phyloP scores from a whole-genome alignment of 768 basidiomycete genomes.

The Hericium rajendrae region DNA sequence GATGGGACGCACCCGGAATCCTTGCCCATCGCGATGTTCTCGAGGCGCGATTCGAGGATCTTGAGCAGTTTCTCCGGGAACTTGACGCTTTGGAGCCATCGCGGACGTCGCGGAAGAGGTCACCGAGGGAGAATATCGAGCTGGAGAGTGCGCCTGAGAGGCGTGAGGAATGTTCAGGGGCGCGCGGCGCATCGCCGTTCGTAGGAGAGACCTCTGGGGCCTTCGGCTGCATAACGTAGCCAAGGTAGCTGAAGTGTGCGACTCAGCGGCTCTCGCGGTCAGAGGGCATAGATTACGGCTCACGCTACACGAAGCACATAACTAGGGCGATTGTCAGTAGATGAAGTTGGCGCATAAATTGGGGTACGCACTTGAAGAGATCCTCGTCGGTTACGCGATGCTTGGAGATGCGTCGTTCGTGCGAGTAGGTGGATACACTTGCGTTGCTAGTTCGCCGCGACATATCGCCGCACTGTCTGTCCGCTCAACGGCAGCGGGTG shows the following conservation, averaged over 20 bases:
- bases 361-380: constrained; percentile 62
- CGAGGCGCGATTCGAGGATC: constrained; percentile 80
- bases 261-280: neutral
- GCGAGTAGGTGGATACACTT: constrained; percentile 38
- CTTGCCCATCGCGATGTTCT: constrained; percentile 90
- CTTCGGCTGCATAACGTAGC: constrained; percentile 62
- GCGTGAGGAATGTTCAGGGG: constrained; percentile 59
- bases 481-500: too few species aligned
- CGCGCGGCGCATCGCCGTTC: constrained; percentile 24
- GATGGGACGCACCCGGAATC: constrained; percentile 64
- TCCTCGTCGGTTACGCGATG: constrained; percentile 79
- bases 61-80: constrained; percentile 93
- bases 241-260: constrained; percentile 45
- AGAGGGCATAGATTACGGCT: constrained; percentile 20
- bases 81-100: constrained; percentile 79
- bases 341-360: neutral
- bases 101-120: constrained; percentile 70
- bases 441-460: constrained; percentile 65
- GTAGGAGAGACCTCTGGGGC: constrained; percentile 20
- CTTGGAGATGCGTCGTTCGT: constrained; percentile 65
- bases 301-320: constrained; percentile 81
- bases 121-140: constrained; percentile 53
- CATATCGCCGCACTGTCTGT: constrained; percentile 22
- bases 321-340: constrained; percentile 27
- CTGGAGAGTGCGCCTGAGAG: constrained; percentile 52